Base-by-base conservation (phyloP, 1,284 basidiomycete species). In the Hortiboletus rubellus region DNA sequence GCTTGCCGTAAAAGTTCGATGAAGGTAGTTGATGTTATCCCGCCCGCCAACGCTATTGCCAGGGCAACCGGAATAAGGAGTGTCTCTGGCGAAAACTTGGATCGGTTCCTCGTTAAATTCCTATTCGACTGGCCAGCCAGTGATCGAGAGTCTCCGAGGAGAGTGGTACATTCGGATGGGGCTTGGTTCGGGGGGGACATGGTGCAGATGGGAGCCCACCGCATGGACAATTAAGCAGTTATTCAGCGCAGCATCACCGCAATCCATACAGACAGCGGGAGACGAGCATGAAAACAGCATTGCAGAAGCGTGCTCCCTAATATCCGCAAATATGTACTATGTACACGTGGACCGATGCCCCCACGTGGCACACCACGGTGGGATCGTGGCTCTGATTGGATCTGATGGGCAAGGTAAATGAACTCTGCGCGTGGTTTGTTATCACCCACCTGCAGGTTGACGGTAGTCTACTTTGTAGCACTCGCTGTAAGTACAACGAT, bases 41-140 rank as follows among this genome's bases (percentile, higher is more conserved):
- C 40, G 10, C 6, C 38, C 3, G 69, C 72, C 7, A 75, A 52
- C 7, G 52, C 60, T 12, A 60, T 63, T 34, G 60, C 62, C 5
- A 72, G 51, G 11, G 62, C 64, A 5, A 72, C 65, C 0, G 73
- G 72, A 30, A 72, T 64, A n/a, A 75, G 60, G n/a, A 66, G 56
- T 2, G 46, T 58, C 24, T 57, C 55, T 12, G 62, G 54, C 8
- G 66, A 57, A 40, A 59, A 46, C 4, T 5, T 36, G 11, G n/a
- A 34, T 27, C 3, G 31, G 2, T 48, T 12, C 12, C 18, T 50
- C 7, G 36, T 27, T 30, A 7, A 31, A 38, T 5, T 45, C 24
- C 38, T 33, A 11, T 22, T 51, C 24, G 59, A 44, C 44, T 40
- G 52, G 30, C 42, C n/a, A 40, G 52, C 27, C 27, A 27, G 27